Evolutionary conservation across 805 yeast genomes (phyloP).

Genomic region (Myxozyma monticola): DNA sequence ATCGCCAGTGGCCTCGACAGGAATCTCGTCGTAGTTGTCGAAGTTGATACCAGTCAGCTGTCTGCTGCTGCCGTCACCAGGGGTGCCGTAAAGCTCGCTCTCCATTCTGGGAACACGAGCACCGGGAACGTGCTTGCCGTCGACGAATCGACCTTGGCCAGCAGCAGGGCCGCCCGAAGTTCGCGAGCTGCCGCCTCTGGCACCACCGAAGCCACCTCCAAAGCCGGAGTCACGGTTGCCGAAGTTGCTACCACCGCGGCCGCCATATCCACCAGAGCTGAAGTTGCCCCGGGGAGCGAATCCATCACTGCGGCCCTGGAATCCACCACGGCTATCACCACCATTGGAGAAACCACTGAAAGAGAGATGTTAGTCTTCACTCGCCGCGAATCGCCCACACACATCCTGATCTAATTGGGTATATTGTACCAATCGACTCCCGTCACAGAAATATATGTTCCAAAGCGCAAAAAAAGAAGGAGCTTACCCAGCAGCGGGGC

Average conservation of each 20-base stretch:
- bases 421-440: too few species aligned
- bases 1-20: conserved; percentile 96
- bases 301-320: conserved; percentile 19
- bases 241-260: conserved; percentile 29
- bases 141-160: conserved; percentile 73
- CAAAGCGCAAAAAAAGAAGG: background rate
- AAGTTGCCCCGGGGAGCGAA: conserved; percentile 10
- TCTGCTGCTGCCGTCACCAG: conserved; percentile 64
- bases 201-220: conserved; percentile 31
- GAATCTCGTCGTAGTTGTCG: conserved; percentile 97
- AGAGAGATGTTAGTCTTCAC: too few species aligned
- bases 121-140: conserved; percentile 87
- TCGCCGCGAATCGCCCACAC: too few species aligned
- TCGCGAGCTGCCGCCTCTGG: conserved; percentile 39
- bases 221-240: conserved; percentile 27
- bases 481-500: conserved; percentile 10
- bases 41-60: conserved; percentile 97
- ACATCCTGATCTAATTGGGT: too few species aligned
- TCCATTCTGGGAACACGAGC: conserved; percentile 69
- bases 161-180: conserved; percentile 37
- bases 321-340: conserved; percentile 26
- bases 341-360: too few species aligned
- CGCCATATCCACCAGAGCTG: conserved; percentile 18
- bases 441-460: background rate
- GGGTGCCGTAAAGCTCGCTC: conserved; percentile 77